Evolutionary conservation across 345 rosid species (phyloP).

Genomic region (Odontarrhena argentea): DNA sequence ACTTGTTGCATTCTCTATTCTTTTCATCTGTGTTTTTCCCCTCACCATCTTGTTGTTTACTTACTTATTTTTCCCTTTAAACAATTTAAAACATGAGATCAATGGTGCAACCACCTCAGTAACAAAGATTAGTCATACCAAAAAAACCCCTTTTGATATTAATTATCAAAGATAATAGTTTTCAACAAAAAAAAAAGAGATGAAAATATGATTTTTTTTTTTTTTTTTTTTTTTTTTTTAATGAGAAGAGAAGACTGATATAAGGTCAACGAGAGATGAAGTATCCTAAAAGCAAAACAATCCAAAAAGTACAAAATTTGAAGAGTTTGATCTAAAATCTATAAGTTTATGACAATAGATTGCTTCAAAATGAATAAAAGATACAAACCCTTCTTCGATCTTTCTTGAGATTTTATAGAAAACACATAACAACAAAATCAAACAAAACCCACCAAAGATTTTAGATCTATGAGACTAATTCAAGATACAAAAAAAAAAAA

Average conservation of each 20-base stretch:
- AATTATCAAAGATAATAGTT: not conserved
- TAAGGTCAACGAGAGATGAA: constrained; percentile 40
- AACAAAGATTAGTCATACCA: constrained; percentile 18
- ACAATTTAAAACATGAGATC: constrained; percentile 20
- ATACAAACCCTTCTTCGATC: constrained; percentile 1
- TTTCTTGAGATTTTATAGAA: constrained; percentile 13
- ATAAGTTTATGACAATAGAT: constrained; percentile 28
- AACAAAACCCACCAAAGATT: constrained; percentile 25
- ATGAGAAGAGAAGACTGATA: constrained; percentile 2
- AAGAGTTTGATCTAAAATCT: constrained; percentile 21
- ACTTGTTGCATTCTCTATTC: constrained; percentile 79
- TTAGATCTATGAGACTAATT: constrained; percentile 23
- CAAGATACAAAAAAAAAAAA: constrained; percentile 7
- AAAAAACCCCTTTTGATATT: not conserved
- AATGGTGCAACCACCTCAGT: constrained; percentile 34
- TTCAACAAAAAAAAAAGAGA: not conserved
- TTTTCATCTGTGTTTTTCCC: constrained; percentile 73
- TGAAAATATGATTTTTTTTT: constrained; percentile 1
- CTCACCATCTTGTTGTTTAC: constrained; percentile 58
- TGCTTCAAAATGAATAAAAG: constrained; percentile 27
- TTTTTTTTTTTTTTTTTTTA: not conserved
- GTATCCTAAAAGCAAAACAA: constrained; percentile 35
- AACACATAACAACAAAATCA: constrained; percentile 8
- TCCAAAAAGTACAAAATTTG: constrained; percentile 5
- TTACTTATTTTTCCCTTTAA: constrained; percentile 17